Percentiles rank a stretch among this genome's conserved stretches.
Evolutionary conservation across 345 rosid genomes (phyloP).

Genomic region (Gossypium turneri): DNA sequence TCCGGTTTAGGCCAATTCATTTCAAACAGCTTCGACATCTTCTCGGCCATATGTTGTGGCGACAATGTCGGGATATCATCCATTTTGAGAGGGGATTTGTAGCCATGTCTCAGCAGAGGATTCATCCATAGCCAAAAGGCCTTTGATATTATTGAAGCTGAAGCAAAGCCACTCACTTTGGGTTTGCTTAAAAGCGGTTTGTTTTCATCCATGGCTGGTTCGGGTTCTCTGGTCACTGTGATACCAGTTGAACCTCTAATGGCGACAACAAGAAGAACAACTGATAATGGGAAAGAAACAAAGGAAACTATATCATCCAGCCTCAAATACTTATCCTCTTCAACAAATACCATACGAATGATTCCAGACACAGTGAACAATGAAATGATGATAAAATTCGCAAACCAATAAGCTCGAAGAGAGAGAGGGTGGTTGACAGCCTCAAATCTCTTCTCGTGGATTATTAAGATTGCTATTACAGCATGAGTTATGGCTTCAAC

Average conservation of each 20-base stretch:
- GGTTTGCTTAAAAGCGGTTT: constrained; percentile 41
- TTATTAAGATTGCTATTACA: constrained; percentile 50
- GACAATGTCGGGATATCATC: constrained; percentile 77
- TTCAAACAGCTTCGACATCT: constrained; percentile 58
- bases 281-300: constrained; percentile 50
- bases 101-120: constrained; percentile 71
- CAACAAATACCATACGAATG: constrained; percentile 37
- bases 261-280: constrained; percentile 48
- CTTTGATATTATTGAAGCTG: constrained; percentile 64
- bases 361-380: constrained; percentile 55
- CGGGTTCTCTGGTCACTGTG: constrained; percentile 25
- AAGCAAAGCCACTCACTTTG: constrained; percentile 56
- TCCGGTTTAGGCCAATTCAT: constrained; percentile 70
- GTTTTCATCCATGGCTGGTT: constrained; percentile 28
- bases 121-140: constrained; percentile 93
- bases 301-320: constrained; percentile 59
- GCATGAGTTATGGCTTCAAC: constrained; percentile 67
- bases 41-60: constrained; percentile 75
- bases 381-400: constrained; percentile 34
- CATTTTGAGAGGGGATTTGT: constrained; percentile 67
- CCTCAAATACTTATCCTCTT: constrained; percentile 28
- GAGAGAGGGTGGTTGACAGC: constrained; percentile 56
- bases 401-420: constrained; percentile 63
- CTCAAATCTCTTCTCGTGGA: constrained; percentile 68
- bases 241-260: constrained; percentile 76